Evolutionary conservation across 352 stramenopile species (phyloP), one percentile per base, ranked within the genome.

Genomic region (Phytophthora nicotianae): DNA sequence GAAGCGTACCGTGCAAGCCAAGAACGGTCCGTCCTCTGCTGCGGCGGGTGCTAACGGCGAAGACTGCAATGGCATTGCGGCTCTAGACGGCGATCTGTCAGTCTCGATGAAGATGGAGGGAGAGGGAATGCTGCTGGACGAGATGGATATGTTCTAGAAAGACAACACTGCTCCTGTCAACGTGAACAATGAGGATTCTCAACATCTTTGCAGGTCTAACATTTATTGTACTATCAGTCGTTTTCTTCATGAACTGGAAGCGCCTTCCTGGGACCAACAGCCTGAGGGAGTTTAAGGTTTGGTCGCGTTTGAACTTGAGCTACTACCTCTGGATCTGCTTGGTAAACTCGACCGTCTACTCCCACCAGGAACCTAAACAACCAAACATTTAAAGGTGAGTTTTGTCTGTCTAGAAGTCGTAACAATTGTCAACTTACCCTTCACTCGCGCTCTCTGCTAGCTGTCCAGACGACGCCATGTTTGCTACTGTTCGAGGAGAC

Each of bases 91-190:
- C 17, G 82, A 89, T 20, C 54, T 95, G 32, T 78, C 78, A 1
- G 80, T 82, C 7, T 72, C 83, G 4, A 91, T 95, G 77, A 95
- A 95, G 64, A 77, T 95, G 51, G 86, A 95, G 35, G 83, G 83
- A 32, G 86, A 90, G 50, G 81, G 87, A 53, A 92, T 92, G 77
- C 72, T 95, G 29, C 63, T 95, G 65, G 86, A 93, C 52, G 86
- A 95, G 51, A 95, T 95, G 80, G 81, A 79, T 58, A 89, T 95
- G 59, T 95, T 91, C 60, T 95, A 81, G 70, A 73, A 55, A 59
- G 29, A 7, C n/a, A 13, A 38, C 10, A n/a, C 29, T 4, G 29
- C 9, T 35, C 29, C 29, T 35, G 10, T 35, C 10, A n/a, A 17
- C 32, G 32, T 38, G 2, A 38, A 38, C 32, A n/a, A 38, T 19